Base-by-base conservation (phyloP, 768 basidiomycete species). In the Leccinum rimulosum region DNA sequence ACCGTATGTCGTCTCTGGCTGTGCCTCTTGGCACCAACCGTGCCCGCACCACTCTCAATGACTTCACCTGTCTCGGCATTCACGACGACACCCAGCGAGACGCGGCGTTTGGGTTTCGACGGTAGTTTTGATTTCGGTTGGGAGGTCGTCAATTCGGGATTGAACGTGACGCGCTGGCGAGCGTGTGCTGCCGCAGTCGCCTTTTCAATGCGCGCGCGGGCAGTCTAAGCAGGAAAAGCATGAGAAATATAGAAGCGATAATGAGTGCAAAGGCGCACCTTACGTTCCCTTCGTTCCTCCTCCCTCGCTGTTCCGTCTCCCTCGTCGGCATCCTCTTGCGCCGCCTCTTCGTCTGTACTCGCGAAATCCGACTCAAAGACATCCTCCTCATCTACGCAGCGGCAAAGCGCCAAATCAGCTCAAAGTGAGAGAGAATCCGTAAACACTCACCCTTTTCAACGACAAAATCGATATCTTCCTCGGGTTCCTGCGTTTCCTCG, bases 291-390 rank as follows among this genome's bases (percentile, higher is more conserved):
- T 58, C 74, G 80, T 55, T 91, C 88, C 64, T 90, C 89, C 10
- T 87, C 85, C 35, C 75, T 71, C 4, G 81, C 76, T n/a, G 74
- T 75, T 45, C 74, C 79, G 65, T 93, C 91, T 1, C 77, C 86
- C 5, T 75, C 78, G 6, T 83, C 83, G 17, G 77, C 75, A 11
- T 80, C 82, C 27, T 81, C 80, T n/a, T 81, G 80, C 1, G 73
- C 79, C 38, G 70, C 76, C 57, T 81, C 83, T 48, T 91, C 91
- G 58, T 93, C 92, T 0, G 92, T 93, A 63, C 88, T 90, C 61
- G 85, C 89, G 66, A 95, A 94, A 70, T 94, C 92, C 10, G 88
- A 90, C 63, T 82, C 91, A 59, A 92, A 91, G 8, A 87, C 70
- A 66, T 93, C 91, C 63, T 89, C 85, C 70, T 95, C 92, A 54